Conservation (phyloP, 169 alveolate species). For the Babesia bigemina region DNA sequence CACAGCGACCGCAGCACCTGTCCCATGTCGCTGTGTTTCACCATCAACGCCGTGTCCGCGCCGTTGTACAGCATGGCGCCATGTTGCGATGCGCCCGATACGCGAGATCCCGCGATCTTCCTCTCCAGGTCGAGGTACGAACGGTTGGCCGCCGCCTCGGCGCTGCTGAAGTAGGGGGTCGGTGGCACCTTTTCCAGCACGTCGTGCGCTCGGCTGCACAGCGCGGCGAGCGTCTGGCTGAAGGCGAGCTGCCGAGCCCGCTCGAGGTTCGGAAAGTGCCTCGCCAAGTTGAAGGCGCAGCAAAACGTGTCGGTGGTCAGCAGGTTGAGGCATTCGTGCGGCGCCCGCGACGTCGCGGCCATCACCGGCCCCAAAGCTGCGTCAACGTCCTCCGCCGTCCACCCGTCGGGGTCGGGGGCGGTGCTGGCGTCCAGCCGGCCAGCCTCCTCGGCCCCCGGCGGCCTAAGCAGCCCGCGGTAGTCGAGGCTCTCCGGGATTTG, state of each 20-base stretch:
- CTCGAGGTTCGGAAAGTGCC: slow-evolving; percentile 50
- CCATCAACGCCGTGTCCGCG: neutral
- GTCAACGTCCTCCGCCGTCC: slow-evolving; percentile 56
- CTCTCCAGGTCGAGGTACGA: slow-evolving; percentile 33
- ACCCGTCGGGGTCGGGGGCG: slow-evolving; percentile 64
- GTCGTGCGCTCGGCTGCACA: slow-evolving; percentile 34
- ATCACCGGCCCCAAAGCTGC: slow-evolving; percentile 24
- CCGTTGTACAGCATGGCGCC: neutral
- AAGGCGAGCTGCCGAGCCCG: slow-evolving; percentile 33
- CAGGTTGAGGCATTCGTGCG: slow-evolving; percentile 41
- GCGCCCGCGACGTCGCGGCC: slow-evolving; percentile 23
- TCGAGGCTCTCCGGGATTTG: slow-evolving; percentile 69
- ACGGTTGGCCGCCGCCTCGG: slow-evolving; percentile 31
- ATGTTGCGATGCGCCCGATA: too few species aligned
- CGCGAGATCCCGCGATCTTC: slow-evolving; percentile 1
- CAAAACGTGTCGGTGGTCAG: slow-evolving; percentile 46
- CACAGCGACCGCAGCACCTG: slow-evolving; percentile 54
- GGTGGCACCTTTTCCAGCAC: slow-evolving; percentile 58
- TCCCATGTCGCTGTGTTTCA: slow-evolving; percentile 48
- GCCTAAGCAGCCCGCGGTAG: slow-evolving; percentile 55
- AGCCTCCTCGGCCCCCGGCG: slow-evolving; percentile 63
- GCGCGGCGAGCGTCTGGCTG: slow-evolving; percentile 32
- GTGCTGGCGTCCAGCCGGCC: slow-evolving; percentile 59
- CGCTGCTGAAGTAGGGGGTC: slow-evolving; percentile 35
- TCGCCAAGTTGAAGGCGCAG: slow-evolving; percentile 48